These are phyloP conservation scores for Saccharomyces hybrid DNA, from an alignment of 1,139 yeast species.

Conservation along the genomic window DNA sequence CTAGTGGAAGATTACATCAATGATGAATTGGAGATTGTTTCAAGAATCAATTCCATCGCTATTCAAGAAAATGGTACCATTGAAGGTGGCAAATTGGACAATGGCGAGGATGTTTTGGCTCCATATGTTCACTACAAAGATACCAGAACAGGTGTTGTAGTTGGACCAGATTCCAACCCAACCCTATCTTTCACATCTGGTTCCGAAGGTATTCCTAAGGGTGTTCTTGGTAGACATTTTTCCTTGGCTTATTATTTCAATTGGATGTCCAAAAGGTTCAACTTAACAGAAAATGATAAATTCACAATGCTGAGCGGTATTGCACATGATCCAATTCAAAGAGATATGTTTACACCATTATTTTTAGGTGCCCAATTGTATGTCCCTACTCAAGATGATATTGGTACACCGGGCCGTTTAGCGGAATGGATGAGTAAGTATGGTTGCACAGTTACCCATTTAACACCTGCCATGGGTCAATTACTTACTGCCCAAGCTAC, in stretches of 20 bases:
- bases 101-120: conserved; percentile 43
- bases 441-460: conserved; percentile 91
- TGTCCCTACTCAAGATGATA: conserved; percentile 94
- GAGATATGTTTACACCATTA: conserved; percentile 97
- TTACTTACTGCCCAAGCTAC: conserved; percentile 90
- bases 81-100: conserved; percentile 45
- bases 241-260: conserved; percentile 96
- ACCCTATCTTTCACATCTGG: conserved; percentile 97
- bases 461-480: conserved; percentile 99
- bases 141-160: conserved; percentile 75
- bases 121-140: conserved; percentile 42
- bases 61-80: conserved; percentile 71
- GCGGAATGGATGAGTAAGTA: conserved; percentile 96
- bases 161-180: conserved; percentile 97
- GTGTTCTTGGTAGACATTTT: conserved; percentile 95
- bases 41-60: conserved; percentile 71
- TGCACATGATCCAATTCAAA: conserved; percentile 98
- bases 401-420: conserved; percentile 94
- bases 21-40: conserved; percentile 60
- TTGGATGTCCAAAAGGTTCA: conserved; percentile 91
- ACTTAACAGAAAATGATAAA: conserved; percentile 68
- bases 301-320: conserved; percentile 98
- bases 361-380: conserved; percentile 88
- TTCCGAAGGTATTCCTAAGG: conserved; percentile 96
- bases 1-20: conserved; percentile 70